These are phyloP conservation scores for Russula virescens DNA, from an alignment of 768 basidiomycete species.

Conservation along the genomic window DNA sequence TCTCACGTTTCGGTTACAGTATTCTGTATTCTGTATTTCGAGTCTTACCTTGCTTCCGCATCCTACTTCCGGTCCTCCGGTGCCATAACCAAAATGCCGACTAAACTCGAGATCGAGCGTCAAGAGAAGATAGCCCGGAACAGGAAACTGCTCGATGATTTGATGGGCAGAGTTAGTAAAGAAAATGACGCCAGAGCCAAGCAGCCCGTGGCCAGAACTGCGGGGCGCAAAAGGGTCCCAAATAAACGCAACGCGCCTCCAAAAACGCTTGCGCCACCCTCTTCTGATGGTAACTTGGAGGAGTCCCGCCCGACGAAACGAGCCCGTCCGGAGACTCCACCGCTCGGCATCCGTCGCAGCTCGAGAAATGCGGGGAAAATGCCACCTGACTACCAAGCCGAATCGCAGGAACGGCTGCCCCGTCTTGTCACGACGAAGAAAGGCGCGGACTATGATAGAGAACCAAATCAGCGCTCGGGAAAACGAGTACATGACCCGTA, in stretches of 20 bases:
- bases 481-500: slow-evolving; percentile 47
- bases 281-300: not conserved
- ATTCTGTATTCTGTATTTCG: too few relatives aligned
- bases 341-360: slow-evolving; percentile 52
- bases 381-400: slow-evolving; percentile 47
- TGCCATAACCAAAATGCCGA: slow-evolving; percentile 19
- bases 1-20: too few relatives aligned
- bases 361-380: slow-evolving; percentile 55
- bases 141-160: not conserved
- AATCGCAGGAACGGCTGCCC: slow-evolving; percentile 19
- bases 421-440: slow-evolving; percentile 20
- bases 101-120: slow-evolving; percentile 15
- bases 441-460: slow-evolving; percentile 26
- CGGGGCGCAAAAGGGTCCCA: slow-evolving; percentile 1
- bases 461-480: slow-evolving; percentile 26
- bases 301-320: slow-evolving; percentile 2
- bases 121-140: slow-evolving; percentile 7
- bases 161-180: not conserved
- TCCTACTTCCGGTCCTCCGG: not conserved
- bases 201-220: not conserved
- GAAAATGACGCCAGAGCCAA: slow-evolving; percentile 2
- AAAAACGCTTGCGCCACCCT: slow-evolving; percentile 1
- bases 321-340: slow-evolving; percentile 5
- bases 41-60: too few relatives aligned
- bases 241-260: not conserved